These are phyloP conservation scores for Blastocystis sp. DNA, from an alignment of 352 stramenopile genomes.

Conservation along the genomic window DNA sequence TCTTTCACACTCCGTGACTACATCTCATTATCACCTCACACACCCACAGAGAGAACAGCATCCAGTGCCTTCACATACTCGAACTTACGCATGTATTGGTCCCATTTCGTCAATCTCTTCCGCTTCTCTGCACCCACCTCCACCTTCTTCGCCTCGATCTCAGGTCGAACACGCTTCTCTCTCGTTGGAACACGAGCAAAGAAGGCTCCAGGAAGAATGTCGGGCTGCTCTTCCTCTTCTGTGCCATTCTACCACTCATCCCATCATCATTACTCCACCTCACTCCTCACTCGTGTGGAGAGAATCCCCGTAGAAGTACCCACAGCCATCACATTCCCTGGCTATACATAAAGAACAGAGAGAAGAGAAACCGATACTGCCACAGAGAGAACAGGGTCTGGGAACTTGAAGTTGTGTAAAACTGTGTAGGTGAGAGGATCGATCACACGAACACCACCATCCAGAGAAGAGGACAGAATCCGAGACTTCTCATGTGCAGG, in stretches of 20 bases:
- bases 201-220: not conserved
- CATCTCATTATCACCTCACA: not conserved
- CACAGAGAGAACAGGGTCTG: slow-evolving; percentile 50
- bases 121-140: slow-evolving; percentile 5
- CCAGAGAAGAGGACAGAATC: slow-evolving; percentile 32
- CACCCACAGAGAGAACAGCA: slow-evolving; percentile 26
- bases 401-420: slow-evolving; percentile 65
- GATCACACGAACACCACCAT: slow-evolving; percentile 36
- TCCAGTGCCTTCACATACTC: slow-evolving; percentile 61
- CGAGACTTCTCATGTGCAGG: not conserved
- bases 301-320: slow-evolving; percentile 24
- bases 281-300: not conserved
- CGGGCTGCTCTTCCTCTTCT: slow-evolving; percentile 22
- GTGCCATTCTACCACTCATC: not conserved
- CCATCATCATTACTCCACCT: not conserved
- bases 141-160: slow-evolving; percentile 54
- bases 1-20: slow-evolving; percentile 6
- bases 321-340: slow-evolving; percentile 34
- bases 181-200: not conserved
- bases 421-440: slow-evolving; percentile 43
- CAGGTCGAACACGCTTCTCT: not conserved
- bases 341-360: not conserved
- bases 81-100: slow-evolving; percentile 43
- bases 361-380: not conserved
- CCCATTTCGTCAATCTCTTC: not conserved